Evolutionary conservation across 176 grass and related monocot genomes (phyloP).

Genomic region (Juncus effusus): DNA sequence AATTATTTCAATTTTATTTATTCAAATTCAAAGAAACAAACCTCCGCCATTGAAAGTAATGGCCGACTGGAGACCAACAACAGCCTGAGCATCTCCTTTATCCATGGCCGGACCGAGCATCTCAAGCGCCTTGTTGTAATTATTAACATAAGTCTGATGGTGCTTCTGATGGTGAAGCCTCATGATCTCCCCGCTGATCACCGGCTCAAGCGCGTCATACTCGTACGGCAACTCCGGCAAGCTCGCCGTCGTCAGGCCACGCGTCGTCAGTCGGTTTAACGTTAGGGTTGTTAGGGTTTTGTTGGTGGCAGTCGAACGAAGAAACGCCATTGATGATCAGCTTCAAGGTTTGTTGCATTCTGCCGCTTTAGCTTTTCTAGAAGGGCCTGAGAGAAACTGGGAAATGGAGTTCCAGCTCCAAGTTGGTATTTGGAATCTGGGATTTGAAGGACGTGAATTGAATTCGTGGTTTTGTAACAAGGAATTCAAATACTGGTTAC

Average conservation of each 20-base stretch:
- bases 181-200: slow-evolving; percentile 85
- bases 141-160: slow-evolving; percentile 86
- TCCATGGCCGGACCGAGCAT: slow-evolving; percentile 59
- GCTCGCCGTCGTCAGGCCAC: slow-evolving; percentile 31
- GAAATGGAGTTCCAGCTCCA: no score
- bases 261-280: slow-evolving; percentile 11
- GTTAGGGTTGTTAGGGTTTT: slow-evolving; percentile 38
- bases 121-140: slow-evolving; percentile 94
- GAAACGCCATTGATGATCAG: slow-evolving; percentile 2
- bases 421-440: no score
- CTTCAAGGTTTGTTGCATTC: neutral
- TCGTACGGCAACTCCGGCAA: slow-evolving; percentile 77
- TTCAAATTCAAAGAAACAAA: slow-evolving; percentile 12
- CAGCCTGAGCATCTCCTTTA: slow-evolving; percentile 56
- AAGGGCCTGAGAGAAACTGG: neutral
- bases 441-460: no score
- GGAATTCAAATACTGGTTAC: no score
- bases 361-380: slow-evolving; percentile 4
- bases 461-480: no score
- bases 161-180: slow-evolving; percentile 90
- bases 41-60: slow-evolving; percentile 97
- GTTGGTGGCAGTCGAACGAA: slow-evolving; percentile 22
- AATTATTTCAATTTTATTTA: neutral
- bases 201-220: slow-evolving; percentile 76
- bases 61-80: slow-evolving; percentile 67